These are phyloP conservation scores for Rhizophagus clarus DNA, from an alignment of 192 early-diverging fungal species.

Conservation along the genomic window DNA sequence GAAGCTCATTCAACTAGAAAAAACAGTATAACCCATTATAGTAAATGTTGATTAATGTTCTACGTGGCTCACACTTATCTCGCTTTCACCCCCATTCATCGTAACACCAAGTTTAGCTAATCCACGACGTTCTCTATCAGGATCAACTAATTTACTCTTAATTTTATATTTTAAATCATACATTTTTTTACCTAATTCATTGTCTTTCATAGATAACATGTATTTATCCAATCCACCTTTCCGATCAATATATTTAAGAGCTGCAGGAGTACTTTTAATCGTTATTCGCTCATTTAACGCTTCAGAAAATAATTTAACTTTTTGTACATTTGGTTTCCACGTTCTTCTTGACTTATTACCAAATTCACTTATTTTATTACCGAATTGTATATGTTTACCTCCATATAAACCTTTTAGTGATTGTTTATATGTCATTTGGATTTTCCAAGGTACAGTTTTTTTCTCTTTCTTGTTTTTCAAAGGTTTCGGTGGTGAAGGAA, in stretches of 20 bases:
- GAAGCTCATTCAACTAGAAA: no score
- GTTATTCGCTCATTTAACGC: conserved; percentile 55
- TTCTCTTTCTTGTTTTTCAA: background rate
- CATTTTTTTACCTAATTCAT: conserved; percentile 53
- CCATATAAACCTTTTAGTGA: conserved; percentile 61
- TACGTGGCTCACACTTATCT: background rate
- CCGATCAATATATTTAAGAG: conserved; percentile 78
- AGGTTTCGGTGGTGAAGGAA: background rate
- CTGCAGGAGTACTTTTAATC: conserved; percentile 67
- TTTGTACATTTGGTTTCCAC: conserved; percentile 80
- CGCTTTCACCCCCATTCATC: background rate
- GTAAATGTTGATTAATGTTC: no score
- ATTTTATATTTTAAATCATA: conserved; percentile 10
- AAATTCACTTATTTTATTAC: conserved; percentile 63
- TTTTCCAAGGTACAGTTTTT: background rate
- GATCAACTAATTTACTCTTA: background rate
- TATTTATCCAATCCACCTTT: conserved; percentile 83
- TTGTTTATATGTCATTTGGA: conserved; percentile 47
- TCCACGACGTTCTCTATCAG: background rate
- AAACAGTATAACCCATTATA: no score
- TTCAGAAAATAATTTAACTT: conserved; percentile 65
- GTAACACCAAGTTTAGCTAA: background rate
- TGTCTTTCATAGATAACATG: conserved; percentile 66
- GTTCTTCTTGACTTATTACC: conserved; percentile 75
- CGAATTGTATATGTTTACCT: conserved; percentile 62